Percentiles rank a stretch among this genome's conserved stretches.
phyloP scores from a whole-genome alignment of 331 rosid genomes.

The Malus hybrid region DNA sequence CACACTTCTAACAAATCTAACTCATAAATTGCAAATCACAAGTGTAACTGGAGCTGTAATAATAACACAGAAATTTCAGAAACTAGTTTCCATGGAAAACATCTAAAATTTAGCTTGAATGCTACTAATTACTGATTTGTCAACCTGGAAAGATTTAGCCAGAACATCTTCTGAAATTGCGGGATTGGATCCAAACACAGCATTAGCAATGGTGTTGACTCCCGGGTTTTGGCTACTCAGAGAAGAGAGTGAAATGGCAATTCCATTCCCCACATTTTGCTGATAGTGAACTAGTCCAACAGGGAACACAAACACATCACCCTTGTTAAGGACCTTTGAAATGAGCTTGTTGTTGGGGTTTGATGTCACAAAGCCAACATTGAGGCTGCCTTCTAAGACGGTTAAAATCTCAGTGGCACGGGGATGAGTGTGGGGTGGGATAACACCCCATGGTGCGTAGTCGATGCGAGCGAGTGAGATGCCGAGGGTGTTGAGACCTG shows the following conservation, averaged over 20 bases:
- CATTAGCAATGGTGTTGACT: slow-evolving; percentile 6
- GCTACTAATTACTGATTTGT: not conserved
- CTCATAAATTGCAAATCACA: not conserved
- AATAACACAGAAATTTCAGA: not conserved
- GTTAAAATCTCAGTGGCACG: not conserved
- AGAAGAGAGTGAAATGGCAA: not conserved
- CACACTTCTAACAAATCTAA: not conserved
- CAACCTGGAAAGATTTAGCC: slow-evolving; percentile 7
- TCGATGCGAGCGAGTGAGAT: not conserved
- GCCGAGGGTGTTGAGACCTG: slow-evolving; percentile 5
- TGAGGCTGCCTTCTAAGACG: not conserved
- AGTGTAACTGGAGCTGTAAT: not conserved
- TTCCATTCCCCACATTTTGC: not conserved
- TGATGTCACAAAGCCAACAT: slow-evolving; percentile 12
- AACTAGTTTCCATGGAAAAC: not conserved
- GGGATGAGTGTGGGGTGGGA: slow-evolving; percentile 5
- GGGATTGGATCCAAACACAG: slow-evolving; percentile 1
- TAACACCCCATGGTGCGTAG: not conserved
- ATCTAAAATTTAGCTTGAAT: slow-evolving; percentile 4
- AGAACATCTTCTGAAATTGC: slow-evolving; percentile 4
- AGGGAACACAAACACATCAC: slow-evolving; percentile 10
- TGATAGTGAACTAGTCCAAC: slow-evolving; percentile 4
- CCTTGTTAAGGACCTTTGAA: not conserved
- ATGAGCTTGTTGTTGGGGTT: slow-evolving; percentile 6
- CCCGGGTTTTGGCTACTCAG: slow-evolving; percentile 16